These are phyloP conservation scores for Malbranchea cinnamomea DNA, from an alignment of 2,329 filamentous ascomycete genomes.

Conservation along the genomic window DNA sequence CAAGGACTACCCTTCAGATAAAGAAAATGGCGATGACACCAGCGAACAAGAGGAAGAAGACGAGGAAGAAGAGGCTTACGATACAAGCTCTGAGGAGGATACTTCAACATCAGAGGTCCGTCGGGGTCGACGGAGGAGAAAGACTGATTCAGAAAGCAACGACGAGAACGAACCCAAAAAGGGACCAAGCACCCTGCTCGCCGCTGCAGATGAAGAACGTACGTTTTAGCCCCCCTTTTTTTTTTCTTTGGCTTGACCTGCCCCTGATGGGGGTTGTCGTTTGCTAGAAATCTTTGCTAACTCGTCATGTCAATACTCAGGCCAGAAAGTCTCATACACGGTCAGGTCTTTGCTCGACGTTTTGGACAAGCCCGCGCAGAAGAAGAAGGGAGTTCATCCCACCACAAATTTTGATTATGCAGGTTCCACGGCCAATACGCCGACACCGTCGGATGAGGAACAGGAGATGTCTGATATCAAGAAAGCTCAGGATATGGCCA, in stretches of 20 bases:
- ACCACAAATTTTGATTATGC: conserved; percentile 68
- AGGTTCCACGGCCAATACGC: conserved; percentile 42
- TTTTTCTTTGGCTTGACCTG: not conserved
- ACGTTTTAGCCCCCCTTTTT: conserved; percentile 23
- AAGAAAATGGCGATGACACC: conserved; percentile 46
- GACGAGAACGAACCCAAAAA: conserved; percentile 22
- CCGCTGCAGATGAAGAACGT: conserved; percentile 68
- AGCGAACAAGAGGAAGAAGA: conserved; percentile 24
- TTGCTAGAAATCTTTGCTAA: conserved; percentile 6
- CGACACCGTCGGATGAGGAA: conserved; percentile 73
- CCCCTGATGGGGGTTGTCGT: conserved; percentile 9
- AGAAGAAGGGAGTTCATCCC: conserved; percentile 51
- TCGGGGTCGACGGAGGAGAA: conserved; percentile 23
- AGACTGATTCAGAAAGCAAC: conserved; percentile 6
- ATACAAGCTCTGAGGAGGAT: conserved; percentile 50
- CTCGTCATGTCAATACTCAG: too few relatives aligned
- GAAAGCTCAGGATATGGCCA: conserved; percentile 67
- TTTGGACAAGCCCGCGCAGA: conserved; percentile 39
- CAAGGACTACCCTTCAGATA: conserved; percentile 57
- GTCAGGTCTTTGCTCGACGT: conserved; percentile 52
- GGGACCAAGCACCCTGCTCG: conserved; percentile 49
- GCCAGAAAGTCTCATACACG: conserved; percentile 42
- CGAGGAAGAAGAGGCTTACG: too few relatives aligned
- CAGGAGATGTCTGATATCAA: conserved; percentile 73
- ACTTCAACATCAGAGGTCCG: conserved; percentile 28